Evolutionary conservation across 208 protist genomes (phyloP), one percentile per base, ranked within the genome.

Genomic region (Phytomonas sp.): DNA sequence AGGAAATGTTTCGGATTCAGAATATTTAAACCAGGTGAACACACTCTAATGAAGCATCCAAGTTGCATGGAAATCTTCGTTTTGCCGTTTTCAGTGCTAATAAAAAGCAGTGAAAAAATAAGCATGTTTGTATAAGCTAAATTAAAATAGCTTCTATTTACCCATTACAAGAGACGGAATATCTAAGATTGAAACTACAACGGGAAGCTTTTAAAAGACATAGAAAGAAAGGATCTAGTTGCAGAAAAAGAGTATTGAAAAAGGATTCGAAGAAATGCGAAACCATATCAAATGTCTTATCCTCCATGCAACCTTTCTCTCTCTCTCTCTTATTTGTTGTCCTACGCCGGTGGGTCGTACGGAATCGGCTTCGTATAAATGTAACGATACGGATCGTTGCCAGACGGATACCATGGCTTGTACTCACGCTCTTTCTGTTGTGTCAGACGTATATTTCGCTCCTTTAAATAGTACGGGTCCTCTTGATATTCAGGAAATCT

Each of bases 391-490:
- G 83, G 80, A 62, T 93, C 82, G 53, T 80, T 91, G 29, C 88
- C 91, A 2, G 76, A 78, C 17, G 91, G 91, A 31, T 71, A 66
- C 88, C 91, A 96, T 33, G 88, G 62, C 73, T 93, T 92, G 75
- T 89, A 83, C 20, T 73, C 43, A 46, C 84, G 77, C 71, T 95
- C 84, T 77, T 75, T 75, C 74, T 81, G 74, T 37, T 79, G 76
- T 67, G 78, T 72, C 75, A 89, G 82, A 17, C 84, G 86, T 32
- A 82, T 59, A 61, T 69, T 78, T 56, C 80, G 80, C 73, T 95
- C 92, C 79, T 96, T 95, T 59, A 90, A 68, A 30, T 97, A 87
- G 67, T 86, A 85, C 32, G 93, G 93, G 70, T 97, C 93, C 76
- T 96, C 91, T 71, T 89, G 82, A 67, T 97, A 97, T 77, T 94